A percentile compares a stretch with the other conserved stretches of the same genome.
These are phyloP conservation scores for Gracilaria vermiculophylla DNA, from an alignment of 23 red algal species.

Conservation along the genomic window DNA sequence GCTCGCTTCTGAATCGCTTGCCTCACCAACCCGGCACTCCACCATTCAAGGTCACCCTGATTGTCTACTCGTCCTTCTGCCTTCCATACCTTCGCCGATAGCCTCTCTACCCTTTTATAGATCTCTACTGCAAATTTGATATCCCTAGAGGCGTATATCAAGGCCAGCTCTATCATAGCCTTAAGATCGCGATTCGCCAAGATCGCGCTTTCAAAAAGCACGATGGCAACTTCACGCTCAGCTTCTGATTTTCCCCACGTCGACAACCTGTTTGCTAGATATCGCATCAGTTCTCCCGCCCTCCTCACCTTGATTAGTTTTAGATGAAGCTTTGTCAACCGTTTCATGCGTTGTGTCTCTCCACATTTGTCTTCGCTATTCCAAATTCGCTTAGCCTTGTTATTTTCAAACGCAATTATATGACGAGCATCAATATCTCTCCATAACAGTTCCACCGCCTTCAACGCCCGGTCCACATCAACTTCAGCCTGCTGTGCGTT, in stretches of 20 bases:
- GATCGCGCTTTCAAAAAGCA: conserved; percentile 58
- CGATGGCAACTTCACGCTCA: conserved; percentile 16
- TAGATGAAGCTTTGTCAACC: conserved; percentile 20
- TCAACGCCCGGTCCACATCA: conserved; percentile 32
- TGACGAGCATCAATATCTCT: conserved; percentile 40
- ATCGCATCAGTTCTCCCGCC: conserved; percentile 39
- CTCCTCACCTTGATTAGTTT: conserved; percentile 24
- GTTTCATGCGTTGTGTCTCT: conserved; percentile 24
- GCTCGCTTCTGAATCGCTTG: background rate
- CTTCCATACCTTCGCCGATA: background rate
- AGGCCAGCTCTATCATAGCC: conserved; percentile 36
- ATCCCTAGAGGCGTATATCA: background rate
- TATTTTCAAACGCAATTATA: background rate
- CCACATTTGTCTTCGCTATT: background rate
- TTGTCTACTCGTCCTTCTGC: background rate
- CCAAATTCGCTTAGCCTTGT: conserved; percentile 27
- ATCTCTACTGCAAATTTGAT: conserved; percentile 6
- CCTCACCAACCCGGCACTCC: background rate
- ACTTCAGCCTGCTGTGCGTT: conserved; percentile 1
- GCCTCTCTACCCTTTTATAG: background rate
- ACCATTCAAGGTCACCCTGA: background rate
- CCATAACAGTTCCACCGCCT: conserved; percentile 38
- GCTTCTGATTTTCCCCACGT: conserved; percentile 34
- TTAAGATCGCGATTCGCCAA: conserved; percentile 34
- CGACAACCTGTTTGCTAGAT: conserved; percentile 37